Evolutionary conservation across 345 rosid species (phyloP).

Genomic region (Citrus sp.): DNA sequence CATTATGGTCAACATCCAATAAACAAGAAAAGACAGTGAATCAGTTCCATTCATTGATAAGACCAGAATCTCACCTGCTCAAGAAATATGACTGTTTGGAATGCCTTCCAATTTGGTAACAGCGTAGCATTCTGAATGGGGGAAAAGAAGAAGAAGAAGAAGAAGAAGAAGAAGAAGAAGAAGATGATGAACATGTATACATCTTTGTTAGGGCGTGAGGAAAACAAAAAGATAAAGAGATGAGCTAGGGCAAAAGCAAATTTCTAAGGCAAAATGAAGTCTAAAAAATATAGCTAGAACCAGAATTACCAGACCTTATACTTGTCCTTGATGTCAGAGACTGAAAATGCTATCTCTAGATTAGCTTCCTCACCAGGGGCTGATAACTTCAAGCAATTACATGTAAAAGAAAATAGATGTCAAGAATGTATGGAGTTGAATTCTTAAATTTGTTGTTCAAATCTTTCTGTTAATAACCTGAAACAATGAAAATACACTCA

Average conservation of each 20-base stretch:
- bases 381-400: constrained; percentile 25
- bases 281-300: background rate
- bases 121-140: constrained; percentile 61
- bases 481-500: background rate
- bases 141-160: constrained; percentile 2
- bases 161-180: too few relatives aligned
- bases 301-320: constrained; percentile 53
- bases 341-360: constrained; percentile 43
- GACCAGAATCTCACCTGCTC: constrained; percentile 55
- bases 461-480: background rate
- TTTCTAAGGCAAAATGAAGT: background rate
- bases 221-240: background rate
- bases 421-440: background rate
- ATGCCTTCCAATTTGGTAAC: constrained; percentile 90
- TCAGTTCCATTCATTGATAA: background rate
- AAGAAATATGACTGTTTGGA: constrained; percentile 76
- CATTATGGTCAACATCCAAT: background rate
- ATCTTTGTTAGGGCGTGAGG: background rate
- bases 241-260: constrained; percentile 3
- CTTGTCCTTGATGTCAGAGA: constrained; percentile 56
- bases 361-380: constrained; percentile 34
- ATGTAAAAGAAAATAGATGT: constrained; percentile 3
- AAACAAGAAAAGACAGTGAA: background rate
- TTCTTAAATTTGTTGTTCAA: background rate
- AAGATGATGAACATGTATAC: background rate